phyloP scores from a whole-genome alignment of 768 basidiomycete genomes.

The Auriculariales sp. region DNA sequence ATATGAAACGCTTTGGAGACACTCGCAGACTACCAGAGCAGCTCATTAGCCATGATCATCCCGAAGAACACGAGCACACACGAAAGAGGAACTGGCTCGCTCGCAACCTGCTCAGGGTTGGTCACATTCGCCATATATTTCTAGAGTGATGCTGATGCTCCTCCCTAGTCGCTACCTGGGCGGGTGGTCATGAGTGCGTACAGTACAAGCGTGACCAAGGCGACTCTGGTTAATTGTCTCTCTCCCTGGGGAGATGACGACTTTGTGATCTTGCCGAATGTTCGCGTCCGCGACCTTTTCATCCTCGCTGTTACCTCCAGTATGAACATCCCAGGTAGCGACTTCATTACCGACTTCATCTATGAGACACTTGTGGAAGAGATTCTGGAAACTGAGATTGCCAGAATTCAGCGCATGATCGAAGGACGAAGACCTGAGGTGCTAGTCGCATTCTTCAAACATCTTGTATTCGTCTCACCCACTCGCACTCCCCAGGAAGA shows the following conservation, averaged over 20 bases:
- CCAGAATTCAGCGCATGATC: constrained; percentile 34
- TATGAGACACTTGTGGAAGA: background rate
- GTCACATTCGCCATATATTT: too few relatives aligned
- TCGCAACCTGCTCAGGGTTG: too few relatives aligned
- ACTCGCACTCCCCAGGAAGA: too few relatives aligned
- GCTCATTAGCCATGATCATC: too few relatives aligned
- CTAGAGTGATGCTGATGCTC: too few relatives aligned
- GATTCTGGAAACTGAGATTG: background rate
- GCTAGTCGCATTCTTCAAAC: constrained; percentile 32
- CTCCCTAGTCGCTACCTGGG: constrained; percentile 39
- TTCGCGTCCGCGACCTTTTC: constrained; percentile 46
- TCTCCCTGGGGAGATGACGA: constrained; percentile 56
- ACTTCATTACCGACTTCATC: background rate
- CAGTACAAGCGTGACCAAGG: constrained; percentile 43
- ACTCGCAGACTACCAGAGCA: too few relatives aligned
- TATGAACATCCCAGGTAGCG: too few relatives aligned
- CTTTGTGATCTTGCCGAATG: constrained; percentile 47
- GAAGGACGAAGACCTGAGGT: constrained; percentile 31
- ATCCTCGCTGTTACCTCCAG: constrained; percentile 46
- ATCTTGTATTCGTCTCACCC: too few relatives aligned
- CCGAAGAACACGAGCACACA: too few relatives aligned
- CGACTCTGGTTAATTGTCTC: constrained; percentile 42
- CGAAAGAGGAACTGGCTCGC: too few relatives aligned
- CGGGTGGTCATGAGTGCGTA: constrained; percentile 50
- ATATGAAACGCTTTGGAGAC: too few relatives aligned